A percentile compares a stretch with the other conserved stretches of the same genome.
These are phyloP conservation scores for Aphanomyces stellatus DNA, from an alignment of 352 stramenopile genomes.

Conservation along the genomic window DNA sequence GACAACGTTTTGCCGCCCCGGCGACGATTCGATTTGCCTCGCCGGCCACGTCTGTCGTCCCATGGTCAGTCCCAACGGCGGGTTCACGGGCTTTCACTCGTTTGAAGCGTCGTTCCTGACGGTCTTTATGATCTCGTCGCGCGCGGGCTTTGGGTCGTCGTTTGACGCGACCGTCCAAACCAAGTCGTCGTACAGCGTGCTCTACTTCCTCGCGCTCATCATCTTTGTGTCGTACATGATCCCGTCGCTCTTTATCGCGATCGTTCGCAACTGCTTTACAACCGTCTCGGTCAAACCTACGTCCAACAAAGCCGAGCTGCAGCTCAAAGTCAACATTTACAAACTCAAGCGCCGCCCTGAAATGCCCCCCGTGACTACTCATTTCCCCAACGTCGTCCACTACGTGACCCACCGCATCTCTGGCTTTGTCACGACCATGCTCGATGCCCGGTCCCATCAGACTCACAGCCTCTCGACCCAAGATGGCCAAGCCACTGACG, in stretches of 20 bases:
- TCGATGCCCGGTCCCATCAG: constrained; percentile 1
- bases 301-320: background rate
- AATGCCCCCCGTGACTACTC: constrained; percentile 4
- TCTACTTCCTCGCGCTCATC: constrained; percentile 74
- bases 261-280: constrained; percentile 76
- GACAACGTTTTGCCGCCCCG: constrained; percentile 39
- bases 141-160: constrained; percentile 63
- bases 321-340: background rate
- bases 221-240: constrained; percentile 85
- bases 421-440: constrained; percentile 2
- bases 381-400: constrained; percentile 13
- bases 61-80: constrained; percentile 54
- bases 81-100: constrained; percentile 74
- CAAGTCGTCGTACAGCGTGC: constrained; percentile 60
- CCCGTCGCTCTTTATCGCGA: constrained; percentile 67
- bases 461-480: background rate
- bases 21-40: constrained; percentile 1
- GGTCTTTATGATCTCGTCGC: constrained; percentile 67
- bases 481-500: background rate
- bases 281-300: constrained; percentile 39
- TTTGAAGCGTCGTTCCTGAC: constrained; percentile 78
- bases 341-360: constrained; percentile 12
- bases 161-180: constrained; percentile 65
- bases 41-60: constrained; percentile 41
- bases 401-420: background rate